Evolutionary conservation across 176 grass and related monocot species (phyloP), one percentile per base, ranked within the genome.

Genomic region (Cenchrus americanus): DNA sequence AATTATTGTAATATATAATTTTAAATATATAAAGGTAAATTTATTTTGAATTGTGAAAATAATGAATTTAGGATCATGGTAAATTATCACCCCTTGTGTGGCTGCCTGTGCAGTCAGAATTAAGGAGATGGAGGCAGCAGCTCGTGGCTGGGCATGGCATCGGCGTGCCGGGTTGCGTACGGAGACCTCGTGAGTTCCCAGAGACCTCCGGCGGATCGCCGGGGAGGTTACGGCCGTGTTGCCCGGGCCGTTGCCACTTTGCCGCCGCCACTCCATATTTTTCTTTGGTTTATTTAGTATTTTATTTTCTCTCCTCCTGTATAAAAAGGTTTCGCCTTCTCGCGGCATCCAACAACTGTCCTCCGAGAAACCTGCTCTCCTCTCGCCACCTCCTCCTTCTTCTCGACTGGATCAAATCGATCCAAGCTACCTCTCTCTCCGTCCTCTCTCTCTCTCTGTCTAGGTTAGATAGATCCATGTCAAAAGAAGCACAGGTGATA

Each of bases 171-270:
- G 4, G 10, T 66, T 40, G 71, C 63, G 78, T 89, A 65, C 71
- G 88, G 87, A 75, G 63, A 37, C 7, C 52, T 54, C 5, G 30
- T 41, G 27, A 30, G 27, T 30, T 30, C 27, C 27, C 27, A 30
- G 27, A 30, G 27, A 37, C 34, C 34, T 37, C 34, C 7, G 64
- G 44, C 23, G 44, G 26, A 26, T 66, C 41, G 40, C 12, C 30
- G 51, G 51, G 53, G 83, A 83, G 53, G 54, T 82, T 82, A 44
- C 57, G 59, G 65, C 75, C 88, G 88, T 69, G 68, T 80, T 73
- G 18, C 17, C 73, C 60, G 74, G 79, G 88, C 66, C 32, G 40
- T 22, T 64, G 88, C 83, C 88, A 77, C 53, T 69, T 83, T n/a
- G n/a, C n/a, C n/a, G 79, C 64, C 46, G 60, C 77, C 24, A n/a